These are phyloP conservation scores for Anthoceros angustus DNA, from an alignment of 225 moss, liverwort and hornwort genomes.

Conservation along the genomic window DNA sequence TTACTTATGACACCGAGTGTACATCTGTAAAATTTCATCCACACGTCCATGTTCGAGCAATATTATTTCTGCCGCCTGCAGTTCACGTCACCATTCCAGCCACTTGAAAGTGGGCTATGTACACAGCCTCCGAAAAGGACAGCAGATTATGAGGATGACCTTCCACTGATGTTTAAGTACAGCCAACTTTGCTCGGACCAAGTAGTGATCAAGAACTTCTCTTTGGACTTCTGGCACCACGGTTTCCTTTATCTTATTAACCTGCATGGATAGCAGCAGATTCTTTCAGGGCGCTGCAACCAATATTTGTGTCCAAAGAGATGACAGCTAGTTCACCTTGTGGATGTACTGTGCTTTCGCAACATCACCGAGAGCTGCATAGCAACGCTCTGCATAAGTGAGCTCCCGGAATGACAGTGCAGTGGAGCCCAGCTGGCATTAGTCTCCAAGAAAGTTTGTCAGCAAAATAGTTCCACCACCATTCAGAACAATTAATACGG, in stretches of 20 bases:
- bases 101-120: background rate
- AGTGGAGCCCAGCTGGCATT: conserved; percentile 62
- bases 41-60: conserved; percentile 79
- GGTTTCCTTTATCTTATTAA: conserved; percentile 43
- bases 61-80: conserved; percentile 62
- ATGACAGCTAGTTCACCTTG: conserved; percentile 30
- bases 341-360: conserved; percentile 74
- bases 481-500: background rate
- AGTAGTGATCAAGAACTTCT: conserved; percentile 54
- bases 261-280: conserved; percentile 18
- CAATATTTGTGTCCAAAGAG: background rate
- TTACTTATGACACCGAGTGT: conserved; percentile 77
- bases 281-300: background rate
- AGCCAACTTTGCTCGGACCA: conserved; percentile 71
- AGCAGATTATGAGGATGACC: conserved; percentile 19
- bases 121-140: background rate
- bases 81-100: background rate
- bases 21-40: conserved; percentile 66
- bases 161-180: conserved; percentile 91
- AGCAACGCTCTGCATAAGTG: conserved; percentile 73
- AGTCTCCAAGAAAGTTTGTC: conserved; percentile 9
- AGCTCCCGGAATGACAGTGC: conserved; percentile 52
- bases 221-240: conserved; percentile 37
- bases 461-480: background rate
- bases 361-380: conserved; percentile 83